Evolutionary conservation across 495 filamentous ascomycete genomes (phyloP).

Genomic region (Daldinia grandis): DNA sequence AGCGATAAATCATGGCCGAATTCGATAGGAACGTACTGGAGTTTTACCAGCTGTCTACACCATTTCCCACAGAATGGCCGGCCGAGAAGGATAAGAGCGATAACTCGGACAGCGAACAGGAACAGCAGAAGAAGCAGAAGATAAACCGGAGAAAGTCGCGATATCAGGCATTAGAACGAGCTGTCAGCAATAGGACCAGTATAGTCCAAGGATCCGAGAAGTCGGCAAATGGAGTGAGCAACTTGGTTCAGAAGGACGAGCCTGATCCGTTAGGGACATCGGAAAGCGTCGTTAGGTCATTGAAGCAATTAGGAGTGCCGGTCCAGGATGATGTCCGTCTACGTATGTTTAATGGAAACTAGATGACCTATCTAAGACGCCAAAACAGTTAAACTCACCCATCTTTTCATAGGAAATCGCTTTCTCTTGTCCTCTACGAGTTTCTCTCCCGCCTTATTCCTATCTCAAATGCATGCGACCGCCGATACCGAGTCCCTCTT

Average conservation of each 20-base stretch:
- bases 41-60: slow-evolving; percentile 84
- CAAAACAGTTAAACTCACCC: not conserved
- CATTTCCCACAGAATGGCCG: slow-evolving; percentile 88
- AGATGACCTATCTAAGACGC: not conserved
- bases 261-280: slow-evolving; percentile 84
- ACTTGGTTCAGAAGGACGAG: slow-evolving; percentile 85
- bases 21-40: slow-evolving; percentile 79
- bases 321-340: slow-evolving; percentile 85
- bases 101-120: slow-evolving; percentile 68
- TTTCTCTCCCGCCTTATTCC: slow-evolving; percentile 89
- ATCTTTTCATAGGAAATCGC: slow-evolving; percentile 71
- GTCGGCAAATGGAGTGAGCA: slow-evolving; percentile 71
- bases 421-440: slow-evolving; percentile 95
- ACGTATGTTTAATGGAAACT: slow-evolving; percentile 60
- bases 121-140: slow-evolving; percentile 51
- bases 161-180: slow-evolving; percentile 83
- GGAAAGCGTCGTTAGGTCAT: slow-evolving; percentile 82
- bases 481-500: slow-evolving; percentile 82
- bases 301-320: slow-evolving; percentile 77
- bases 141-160: slow-evolving; percentile 73
- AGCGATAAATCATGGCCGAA: slow-evolving; percentile 58
- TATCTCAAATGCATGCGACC: slow-evolving; percentile 86
- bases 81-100: slow-evolving; percentile 77
- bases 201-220: slow-evolving; percentile 73
- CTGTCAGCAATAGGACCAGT: slow-evolving; percentile 70